Evolutionary conservation across 805 yeast species (phyloP).

Genomic region (Candida ficus): DNA sequence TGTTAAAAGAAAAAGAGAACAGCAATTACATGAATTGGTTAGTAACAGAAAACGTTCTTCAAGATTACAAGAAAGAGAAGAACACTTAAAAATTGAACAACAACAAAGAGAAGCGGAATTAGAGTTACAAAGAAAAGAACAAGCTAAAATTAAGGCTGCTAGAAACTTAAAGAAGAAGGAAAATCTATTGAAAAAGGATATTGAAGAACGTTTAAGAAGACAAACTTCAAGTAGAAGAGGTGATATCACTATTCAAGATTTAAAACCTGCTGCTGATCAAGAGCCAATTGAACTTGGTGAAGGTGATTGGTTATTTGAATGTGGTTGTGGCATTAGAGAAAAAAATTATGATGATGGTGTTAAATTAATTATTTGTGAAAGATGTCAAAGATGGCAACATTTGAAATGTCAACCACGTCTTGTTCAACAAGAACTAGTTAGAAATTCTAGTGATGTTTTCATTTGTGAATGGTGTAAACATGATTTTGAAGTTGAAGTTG

Average conservation of each 20-base stretch:
- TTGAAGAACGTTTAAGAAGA: slow-evolving; percentile 21
- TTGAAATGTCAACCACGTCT: slow-evolving; percentile 29
- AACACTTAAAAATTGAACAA: slow-evolving; percentile 41
- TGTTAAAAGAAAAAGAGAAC: slow-evolving; percentile 53
- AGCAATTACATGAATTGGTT: slow-evolving; percentile 56
- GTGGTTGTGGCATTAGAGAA: slow-evolving; percentile 31
- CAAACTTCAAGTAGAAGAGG: slow-evolving; percentile 18
- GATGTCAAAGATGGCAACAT: slow-evolving; percentile 36
- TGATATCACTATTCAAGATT: slow-evolving; percentile 24
- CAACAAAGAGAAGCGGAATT: slow-evolving; percentile 33
- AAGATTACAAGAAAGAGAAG: slow-evolving; percentile 66
- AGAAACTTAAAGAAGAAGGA: slow-evolving; percentile 21
- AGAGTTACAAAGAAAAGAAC: slow-evolving; percentile 25
- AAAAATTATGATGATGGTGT: slow-evolving; percentile 33
- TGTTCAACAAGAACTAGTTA: slow-evolving; percentile 24
- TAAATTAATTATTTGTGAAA: slow-evolving; percentile 30
- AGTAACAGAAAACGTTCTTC: slow-evolving; percentile 72
- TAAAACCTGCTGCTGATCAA: slow-evolving; percentile 14
- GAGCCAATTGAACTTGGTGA: slow-evolving; percentile 28
- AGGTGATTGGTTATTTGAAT: slow-evolving; percentile 34
- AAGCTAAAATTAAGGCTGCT: slow-evolving; percentile 40
- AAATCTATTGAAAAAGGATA: slow-evolving; percentile 18
- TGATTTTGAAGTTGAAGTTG: slow-evolving; percentile 22
- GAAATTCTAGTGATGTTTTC: slow-evolving; percentile 22
- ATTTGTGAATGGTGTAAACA: slow-evolving; percentile 26